Evolutionary conservation across 805 yeast species (phyloP), one percentile per base, ranked within the genome.

Genomic region (Dipodascopsis tothii): DNA sequence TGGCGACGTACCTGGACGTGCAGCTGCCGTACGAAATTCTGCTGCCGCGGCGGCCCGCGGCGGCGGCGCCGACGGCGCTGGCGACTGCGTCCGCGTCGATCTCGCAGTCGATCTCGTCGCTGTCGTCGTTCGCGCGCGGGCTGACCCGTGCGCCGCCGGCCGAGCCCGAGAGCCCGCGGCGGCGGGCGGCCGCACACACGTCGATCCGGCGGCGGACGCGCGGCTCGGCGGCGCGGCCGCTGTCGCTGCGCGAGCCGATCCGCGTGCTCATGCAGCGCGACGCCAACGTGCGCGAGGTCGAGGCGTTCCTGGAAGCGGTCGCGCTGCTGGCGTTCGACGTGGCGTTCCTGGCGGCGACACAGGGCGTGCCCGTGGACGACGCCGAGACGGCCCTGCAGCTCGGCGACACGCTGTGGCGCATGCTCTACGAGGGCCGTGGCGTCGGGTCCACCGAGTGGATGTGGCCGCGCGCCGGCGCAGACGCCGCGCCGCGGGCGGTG

Each of bases 301-400:
- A 44, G 16, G 14, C 28, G 17, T 47, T 47, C 35, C 32, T 44
- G 27, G 51, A 47, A 16, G 51, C 50, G 11, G 23, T 47, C 6
- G 44, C 51, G 11, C 21, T 44, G 18, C 45, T 47, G 25, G 35
- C 42, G 6, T 44, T 46, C 23, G 50, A 47, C 33, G 36, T 45
- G n/a, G 50, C 37, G 4, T 47, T 37, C 33, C 30, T 47, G 33
- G 35, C 36, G 50, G 35, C 11, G 36, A 17, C 16, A 33, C 27
- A 16, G 33, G 36, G 22, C 11, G 36, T 18, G 36, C 22, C 9
- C 20, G 21, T 18, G 11, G 11, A 33, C 7, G 22, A 18, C 14
- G 36, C 36, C 11, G 9, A 9, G 20, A 16, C 7, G 11, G 22
- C 22, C 14, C 22, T 33, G 11, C 7, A 33, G 36, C 7, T 33